Evolutionary conservation across 257 asterid genomes (phyloP).

Genomic region (Solanum chiquidenum): DNA sequence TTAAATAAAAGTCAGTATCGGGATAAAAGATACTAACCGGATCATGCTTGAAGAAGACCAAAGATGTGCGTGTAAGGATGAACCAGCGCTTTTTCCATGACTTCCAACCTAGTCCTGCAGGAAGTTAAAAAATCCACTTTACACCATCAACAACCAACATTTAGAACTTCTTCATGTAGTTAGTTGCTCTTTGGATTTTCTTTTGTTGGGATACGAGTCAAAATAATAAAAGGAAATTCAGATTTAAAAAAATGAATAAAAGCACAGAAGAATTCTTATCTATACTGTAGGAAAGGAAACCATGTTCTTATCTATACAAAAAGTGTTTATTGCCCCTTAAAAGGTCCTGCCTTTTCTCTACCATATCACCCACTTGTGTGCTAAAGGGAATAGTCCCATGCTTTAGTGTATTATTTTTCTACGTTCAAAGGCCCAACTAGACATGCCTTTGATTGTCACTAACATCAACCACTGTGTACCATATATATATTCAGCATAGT

Average conservation of each 20-base stretch:
- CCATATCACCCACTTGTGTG: neutral
- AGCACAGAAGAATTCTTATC: neutral
- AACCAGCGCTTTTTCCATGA: conserved; percentile 98
- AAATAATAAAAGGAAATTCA: neutral
- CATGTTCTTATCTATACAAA: neutral
- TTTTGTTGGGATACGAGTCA: neutral
- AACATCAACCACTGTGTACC: no score
- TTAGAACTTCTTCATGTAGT: neutral
- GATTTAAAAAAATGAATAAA: neutral
- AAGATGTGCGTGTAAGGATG: conserved; percentile 90
- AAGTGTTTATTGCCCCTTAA: neutral
- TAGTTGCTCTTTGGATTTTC: neutral
- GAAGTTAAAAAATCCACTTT: neutral
- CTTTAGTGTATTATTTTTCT: no score
- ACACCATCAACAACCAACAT: neutral
- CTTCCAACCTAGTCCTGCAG: conserved; percentile 92
- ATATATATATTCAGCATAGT: no score
- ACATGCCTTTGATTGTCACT: neutral
- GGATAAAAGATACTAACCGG: conserved; percentile 54
- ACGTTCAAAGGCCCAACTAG: neutral
- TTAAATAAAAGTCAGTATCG: neutral
- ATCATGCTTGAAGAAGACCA: conserved; percentile 92
- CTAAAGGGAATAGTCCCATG: no score
- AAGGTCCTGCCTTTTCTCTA: neutral
- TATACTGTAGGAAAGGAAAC: neutral